These are phyloP conservation scores for Solanum clarkiae DNA, from an alignment of 257 asterid species.

Conservation along the genomic window DNA sequence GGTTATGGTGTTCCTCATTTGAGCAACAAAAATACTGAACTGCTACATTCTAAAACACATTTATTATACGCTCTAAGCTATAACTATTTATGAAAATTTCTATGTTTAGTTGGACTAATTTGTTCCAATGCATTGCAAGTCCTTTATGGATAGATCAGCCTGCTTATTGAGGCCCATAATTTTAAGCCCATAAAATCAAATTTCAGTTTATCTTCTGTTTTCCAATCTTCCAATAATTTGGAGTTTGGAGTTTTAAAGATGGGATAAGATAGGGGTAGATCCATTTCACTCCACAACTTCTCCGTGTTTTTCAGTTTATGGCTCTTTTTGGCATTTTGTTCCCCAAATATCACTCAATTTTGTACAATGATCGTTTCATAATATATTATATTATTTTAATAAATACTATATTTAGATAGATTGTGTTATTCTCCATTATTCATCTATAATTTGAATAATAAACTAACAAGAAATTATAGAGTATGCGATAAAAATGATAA, in stretches of 20 bases:
- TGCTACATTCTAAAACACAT: background rate
- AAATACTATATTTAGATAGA: no score
- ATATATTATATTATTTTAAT: no score
- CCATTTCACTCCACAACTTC: background rate
- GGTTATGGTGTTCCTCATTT: no score
- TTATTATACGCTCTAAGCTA: no score
- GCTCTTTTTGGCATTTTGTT: background rate
- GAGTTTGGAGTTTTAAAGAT: background rate
- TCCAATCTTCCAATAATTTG: background rate
- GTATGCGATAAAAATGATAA: no score
- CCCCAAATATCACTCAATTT: background rate
- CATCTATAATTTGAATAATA: no score
- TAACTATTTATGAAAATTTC: no score
- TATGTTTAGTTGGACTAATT: background rate
- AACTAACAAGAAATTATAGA: no score
- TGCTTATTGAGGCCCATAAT: background rate
- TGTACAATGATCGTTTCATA: background rate
- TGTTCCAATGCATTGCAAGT: background rate
- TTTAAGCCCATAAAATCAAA: background rate
- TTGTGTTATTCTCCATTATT: no score
- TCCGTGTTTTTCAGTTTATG: background rate
- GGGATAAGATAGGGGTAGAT: background rate
- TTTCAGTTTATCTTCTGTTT: background rate
- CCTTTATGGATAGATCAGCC: background rate
- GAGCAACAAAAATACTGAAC: no score